Evolutionary conservation across 495 filamentous ascomycete genomes (phyloP).

Genomic region (Acidomyces sp.): DNA sequence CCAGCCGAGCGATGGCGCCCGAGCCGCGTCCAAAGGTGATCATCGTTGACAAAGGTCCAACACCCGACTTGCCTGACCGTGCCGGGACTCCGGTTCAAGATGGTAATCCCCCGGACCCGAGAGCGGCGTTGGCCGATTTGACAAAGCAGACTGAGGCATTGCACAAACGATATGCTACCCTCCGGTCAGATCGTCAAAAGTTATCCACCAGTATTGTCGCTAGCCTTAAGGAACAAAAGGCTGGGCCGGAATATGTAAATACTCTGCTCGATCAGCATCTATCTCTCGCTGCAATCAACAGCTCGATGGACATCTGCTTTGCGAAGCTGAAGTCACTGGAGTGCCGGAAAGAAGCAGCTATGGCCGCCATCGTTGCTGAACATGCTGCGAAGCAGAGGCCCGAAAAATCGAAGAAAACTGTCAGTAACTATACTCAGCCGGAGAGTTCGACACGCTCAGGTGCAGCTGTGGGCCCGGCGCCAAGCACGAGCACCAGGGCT

Average conservation of each 20-base stretch:
- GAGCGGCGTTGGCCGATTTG: conserved; percentile 7
- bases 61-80: conserved; percentile 4
- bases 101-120: background rate
- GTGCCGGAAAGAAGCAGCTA: conserved; percentile 15
- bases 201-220: conserved; percentile 9
- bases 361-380: conserved; percentile 1
- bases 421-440: background rate
- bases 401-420: background rate
- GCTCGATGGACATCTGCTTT: conserved; percentile 20
- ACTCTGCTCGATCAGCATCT: conserved; percentile 17
- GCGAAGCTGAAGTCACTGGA: conserved; percentile 17
- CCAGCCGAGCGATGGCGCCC: background rate
- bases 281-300: conserved; percentile 14
- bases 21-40: background rate
- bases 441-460: conserved; percentile 2
- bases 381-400: background rate
- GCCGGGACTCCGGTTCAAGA: background rate
- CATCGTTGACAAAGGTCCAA: conserved; percentile 10
- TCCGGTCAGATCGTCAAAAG: conserved; percentile 14
- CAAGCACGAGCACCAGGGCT: background rate
- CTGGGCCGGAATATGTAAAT: conserved; percentile 13
- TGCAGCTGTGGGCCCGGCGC: background rate
- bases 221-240: conserved; percentile 10
- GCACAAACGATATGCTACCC: conserved; percentile 11
- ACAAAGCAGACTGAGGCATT: conserved; percentile 12